Percentiles rank a stretch among this genome's conserved stretches.
Evolutionary conservation across 495 filamentous ascomycete genomes (phyloP).

Genomic region (Monascus purpureus): DNA sequence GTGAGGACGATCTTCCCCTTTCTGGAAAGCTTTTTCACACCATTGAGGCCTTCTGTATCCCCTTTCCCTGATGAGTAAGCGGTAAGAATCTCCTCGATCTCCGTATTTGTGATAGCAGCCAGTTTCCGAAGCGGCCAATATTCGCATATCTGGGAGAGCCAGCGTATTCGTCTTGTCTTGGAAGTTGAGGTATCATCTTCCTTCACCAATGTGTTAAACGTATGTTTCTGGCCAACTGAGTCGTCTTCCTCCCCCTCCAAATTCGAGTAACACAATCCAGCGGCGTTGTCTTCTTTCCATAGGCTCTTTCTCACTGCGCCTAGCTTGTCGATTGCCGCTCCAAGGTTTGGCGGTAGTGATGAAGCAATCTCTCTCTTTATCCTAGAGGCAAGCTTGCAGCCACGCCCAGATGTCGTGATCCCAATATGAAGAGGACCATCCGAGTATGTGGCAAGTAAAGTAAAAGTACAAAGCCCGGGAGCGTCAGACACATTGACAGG

Average conservation of each 20-base stretch:
- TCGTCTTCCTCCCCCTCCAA: conserved; percentile 65
- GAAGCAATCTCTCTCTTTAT: conserved; percentile 78
- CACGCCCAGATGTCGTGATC: conserved; percentile 88
- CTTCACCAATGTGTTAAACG: conserved; percentile 69
- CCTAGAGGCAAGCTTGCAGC: conserved; percentile 87
- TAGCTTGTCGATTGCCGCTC: conserved; percentile 61
- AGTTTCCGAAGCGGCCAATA: conserved; percentile 89
- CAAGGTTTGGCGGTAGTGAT: conserved; percentile 65
- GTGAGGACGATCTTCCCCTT: conserved; percentile 71
- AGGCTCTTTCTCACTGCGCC: conserved; percentile 64
- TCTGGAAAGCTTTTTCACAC: conserved; percentile 8
- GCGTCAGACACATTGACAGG: conserved; percentile 89
- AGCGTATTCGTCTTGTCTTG: conserved; percentile 73
- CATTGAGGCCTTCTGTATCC: conserved; percentile 7
- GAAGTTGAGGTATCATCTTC: conserved; percentile 60
- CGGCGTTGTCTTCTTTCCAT: conserved; percentile 62
- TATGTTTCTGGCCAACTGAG: conserved; percentile 63
- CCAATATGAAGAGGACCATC: conserved; percentile 92
- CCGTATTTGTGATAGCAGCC: conserved; percentile 61
- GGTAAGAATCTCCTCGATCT: conserved; percentile 58
- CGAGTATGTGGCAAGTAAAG: conserved; percentile 71
- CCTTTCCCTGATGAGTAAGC: conserved; percentile 40
- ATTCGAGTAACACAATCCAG: conserved; percentile 27
- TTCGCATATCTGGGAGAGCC: conserved; percentile 94
- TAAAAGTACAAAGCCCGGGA: conserved; percentile 79